Evolutionary conservation across 345 rosid species (phyloP), one percentile per base, ranked within the genome.

Genomic region (Arabis alpina): DNA sequence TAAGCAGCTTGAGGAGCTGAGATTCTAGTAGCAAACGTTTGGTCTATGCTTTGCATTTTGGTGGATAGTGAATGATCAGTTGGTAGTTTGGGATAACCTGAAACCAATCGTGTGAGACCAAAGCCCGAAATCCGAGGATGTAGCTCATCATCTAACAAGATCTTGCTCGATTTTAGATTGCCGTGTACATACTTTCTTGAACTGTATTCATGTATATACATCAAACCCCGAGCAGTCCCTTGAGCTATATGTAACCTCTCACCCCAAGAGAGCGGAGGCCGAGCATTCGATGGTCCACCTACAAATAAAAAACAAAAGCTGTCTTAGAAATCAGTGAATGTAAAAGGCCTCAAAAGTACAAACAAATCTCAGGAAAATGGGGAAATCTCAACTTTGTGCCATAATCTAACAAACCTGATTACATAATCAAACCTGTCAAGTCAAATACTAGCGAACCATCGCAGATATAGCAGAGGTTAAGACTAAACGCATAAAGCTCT

Each of bases 151-250:
- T 86, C 94, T 5, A 93, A 93, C 64, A 93, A 83, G 80, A 93
- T 76, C 75, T 93, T 93, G 15, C 90, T 87, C 10, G 96, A 82
- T 74, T 89, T 91, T 23, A 93, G 30, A 82, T 84, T 93, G 64
- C 96, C 90, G 9, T 91, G 98, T 36, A 80, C 82, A 28, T 83
- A 81, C 64, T 86, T 93, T 54, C 94, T 77, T 19, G 96, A 89
- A 76, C 84, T 75, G 71, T 74, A 77, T 69, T 91, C 97, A 10
- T 91, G 98, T 74, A 91, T 86, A 82, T 85, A 82, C 84, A 80
- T 82, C 70, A 91, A 81, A 50, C 94, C 98, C 71, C 94, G 81
- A 1, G 97, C 90, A 61, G 85, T 80, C 75, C 97, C 98, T 81
- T 89, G 97, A 27, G 90, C 92, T 61, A 93, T 85, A 70, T 66